phyloP scores from a whole-genome alignment of 805 yeast species.

The baker's yeast (Saccharomyces cerevisiae) region DNA sequence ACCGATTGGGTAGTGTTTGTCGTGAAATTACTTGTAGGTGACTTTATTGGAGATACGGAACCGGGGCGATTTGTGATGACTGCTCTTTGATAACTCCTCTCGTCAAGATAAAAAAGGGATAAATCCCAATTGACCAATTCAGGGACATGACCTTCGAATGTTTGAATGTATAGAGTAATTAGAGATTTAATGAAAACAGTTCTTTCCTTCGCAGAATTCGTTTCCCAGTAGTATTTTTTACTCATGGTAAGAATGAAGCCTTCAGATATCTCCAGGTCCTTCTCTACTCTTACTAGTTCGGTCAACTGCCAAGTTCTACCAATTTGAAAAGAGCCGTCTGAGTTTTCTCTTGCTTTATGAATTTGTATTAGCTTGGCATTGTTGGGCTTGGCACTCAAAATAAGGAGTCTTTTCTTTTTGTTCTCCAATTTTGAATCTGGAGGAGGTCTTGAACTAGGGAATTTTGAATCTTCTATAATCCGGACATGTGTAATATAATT shows the following conservation, averaged over 20 bases:
- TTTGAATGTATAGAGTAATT: conserved; percentile 45
- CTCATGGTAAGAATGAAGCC: conserved; percentile 58
- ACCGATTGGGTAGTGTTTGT: neutral
- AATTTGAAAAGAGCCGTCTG: conserved; percentile 69
- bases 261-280: conserved; percentile 43
- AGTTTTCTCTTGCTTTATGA: conserved; percentile 79
- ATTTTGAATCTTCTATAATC: conserved; percentile 64
- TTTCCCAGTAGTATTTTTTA: conserved; percentile 80
- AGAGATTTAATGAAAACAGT: conserved; percentile 48
- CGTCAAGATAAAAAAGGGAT: conserved; percentile 33
- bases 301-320: conserved; percentile 89
- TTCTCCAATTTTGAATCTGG: conserved; percentile 36
- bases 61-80: conserved; percentile 9
- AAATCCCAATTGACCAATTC: conserved; percentile 45
- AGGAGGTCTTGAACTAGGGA: conserved; percentile 65
- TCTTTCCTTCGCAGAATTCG: conserved; percentile 48
- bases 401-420: conserved; percentile 55
- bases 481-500: conserved; percentile 70
- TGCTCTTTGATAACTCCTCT: conserved; percentile 31
- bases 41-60: neutral
- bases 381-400: conserved; percentile 41
- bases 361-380: conserved; percentile 61
- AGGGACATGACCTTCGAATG: conserved; percentile 50
- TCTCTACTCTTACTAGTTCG: conserved; percentile 51
- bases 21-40: neutral